These are phyloP conservation scores for Trifolium subterraneum DNA, from an alignment of 306 rosid genomes.

Conservation along the genomic window DNA sequence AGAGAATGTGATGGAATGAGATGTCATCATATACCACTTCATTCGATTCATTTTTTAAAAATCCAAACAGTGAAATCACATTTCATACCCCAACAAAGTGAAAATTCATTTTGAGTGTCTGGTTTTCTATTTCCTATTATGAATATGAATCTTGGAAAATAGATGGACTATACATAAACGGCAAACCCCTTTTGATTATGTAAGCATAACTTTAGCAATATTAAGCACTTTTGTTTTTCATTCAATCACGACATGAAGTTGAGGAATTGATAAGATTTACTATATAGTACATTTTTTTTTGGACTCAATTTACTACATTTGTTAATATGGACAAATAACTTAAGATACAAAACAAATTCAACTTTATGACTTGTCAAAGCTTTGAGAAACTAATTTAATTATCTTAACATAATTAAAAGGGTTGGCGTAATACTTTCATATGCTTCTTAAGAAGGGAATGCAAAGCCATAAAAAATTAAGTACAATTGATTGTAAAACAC, in stretches of 20 bases:
- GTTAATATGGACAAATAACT: constrained; percentile 37
- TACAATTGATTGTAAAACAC: constrained; percentile 37
- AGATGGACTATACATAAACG: too few relatives aligned
- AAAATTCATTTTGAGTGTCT: too few relatives aligned
- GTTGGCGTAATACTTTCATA: constrained; percentile 42
- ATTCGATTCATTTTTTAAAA: too few relatives aligned
- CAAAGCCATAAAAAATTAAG: constrained; percentile 1
- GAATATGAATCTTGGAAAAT: too few relatives aligned
- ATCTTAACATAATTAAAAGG: constrained; percentile 20
- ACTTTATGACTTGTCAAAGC: constrained; percentile 36
- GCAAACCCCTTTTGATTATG: neutral
- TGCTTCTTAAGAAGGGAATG: constrained; percentile 40
- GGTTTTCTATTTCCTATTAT: too few relatives aligned
- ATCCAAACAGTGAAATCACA: too few relatives aligned
- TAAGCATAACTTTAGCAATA: neutral
- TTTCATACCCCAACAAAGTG: too few relatives aligned
- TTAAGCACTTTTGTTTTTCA: neutral
- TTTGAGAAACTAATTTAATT: constrained; percentile 37
- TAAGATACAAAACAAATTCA: constrained; percentile 35
- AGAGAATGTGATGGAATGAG: too few relatives aligned
- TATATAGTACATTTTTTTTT: neutral
- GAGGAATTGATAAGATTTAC: constrained; percentile 25
- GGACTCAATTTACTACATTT: neutral
- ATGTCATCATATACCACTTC: too few relatives aligned
- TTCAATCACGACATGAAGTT: constrained; percentile 25